Evolutionary conservation across 805 yeast species (phyloP), one percentile per base, ranked within the genome.

Genomic region (Candida bentonensis): DNA sequence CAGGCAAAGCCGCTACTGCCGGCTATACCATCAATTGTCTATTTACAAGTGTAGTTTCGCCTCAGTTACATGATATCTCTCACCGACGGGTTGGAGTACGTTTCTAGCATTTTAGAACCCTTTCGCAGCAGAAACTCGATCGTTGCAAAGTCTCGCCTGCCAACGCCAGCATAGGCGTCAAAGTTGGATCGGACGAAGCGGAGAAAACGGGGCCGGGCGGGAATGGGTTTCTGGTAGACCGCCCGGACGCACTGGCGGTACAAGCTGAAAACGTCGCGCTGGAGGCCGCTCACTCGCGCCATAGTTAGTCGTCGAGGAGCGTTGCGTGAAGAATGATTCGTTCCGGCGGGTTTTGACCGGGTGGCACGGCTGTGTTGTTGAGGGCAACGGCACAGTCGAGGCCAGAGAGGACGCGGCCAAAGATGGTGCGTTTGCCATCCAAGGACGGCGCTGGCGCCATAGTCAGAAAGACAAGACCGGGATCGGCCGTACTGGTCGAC

Each of bases 91-190:
- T 76, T 73, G 51, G 80, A 74, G 52, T 78, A 82, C 75, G 79
- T 74, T 49, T 86, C 94, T 42, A 72, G 67, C 54, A 82, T 68
- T 55, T 79, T 76, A 49, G 73, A 68, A 3, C 97, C 97, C 2
- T 73, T 70, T 47, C 97, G 68, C 34, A 88, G 61, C 30, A 89
- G 67, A 61, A 88, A 87, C 58, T 88, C 97, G 39, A 88, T 77
- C 1, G 95, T 82, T 39, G 80, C 70, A 59, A 88, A 88, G 51
- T 85, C 94, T 52, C 83, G 80, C 59, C 82, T 79, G 28, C 82
- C 76, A 9, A 88, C 62, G 15, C 44, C 43, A 42, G 67, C 64
- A 57, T 78, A 67, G 52, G 76, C 76, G 15, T 56, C 64, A 59
- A 88, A 89, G 56, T 85, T 89, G n/a, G 52, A 51, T 43, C 79